phyloP scores from a whole-genome alignment of 306 rosid species.

The Prunus fruticosa region DNA sequence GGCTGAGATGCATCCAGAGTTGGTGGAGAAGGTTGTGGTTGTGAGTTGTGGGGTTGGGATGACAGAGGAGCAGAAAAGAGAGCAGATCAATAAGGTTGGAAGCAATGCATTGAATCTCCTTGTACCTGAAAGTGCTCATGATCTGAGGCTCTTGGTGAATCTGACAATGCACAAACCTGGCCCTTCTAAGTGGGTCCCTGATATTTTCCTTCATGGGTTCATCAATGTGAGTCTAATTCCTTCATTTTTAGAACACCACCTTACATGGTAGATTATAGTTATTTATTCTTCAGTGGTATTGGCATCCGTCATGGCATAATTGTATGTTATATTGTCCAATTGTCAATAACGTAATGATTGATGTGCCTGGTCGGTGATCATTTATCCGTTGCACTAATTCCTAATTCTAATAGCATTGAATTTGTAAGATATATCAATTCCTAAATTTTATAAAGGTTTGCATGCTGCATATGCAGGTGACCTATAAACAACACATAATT shows the following conservation, averaged over 20 bases:
- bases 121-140: conserved; percentile 29
- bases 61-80: conserved; percentile 33
- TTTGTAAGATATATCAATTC: not conserved
- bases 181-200: conserved; percentile 28
- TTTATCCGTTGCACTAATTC: not conserved
- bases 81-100: conserved; percentile 26
- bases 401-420: not conserved
- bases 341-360: not conserved
- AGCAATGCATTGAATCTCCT: conserved; percentile 34
- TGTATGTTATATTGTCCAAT: not conserved
- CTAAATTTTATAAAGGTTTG: not conserved
- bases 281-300: too few relatives aligned
- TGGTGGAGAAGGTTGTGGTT: conserved; percentile 42
- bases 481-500: conserved; percentile 9
- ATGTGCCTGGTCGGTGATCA: not conserved
- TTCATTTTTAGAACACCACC: not conserved
- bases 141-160: conserved; percentile 26
- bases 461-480: conserved; percentile 9
- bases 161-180: conserved; percentile 17
- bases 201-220: conserved; percentile 16
- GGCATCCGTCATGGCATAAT: too few relatives aligned
- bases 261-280: too few relatives aligned
- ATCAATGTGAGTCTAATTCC: conserved; percentile 18
- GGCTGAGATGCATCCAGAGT: conserved; percentile 33
- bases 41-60: conserved; percentile 41